Conservation (phyloP, 1,139 yeast species). For the Eremothecium cymbalariae region DNA sequence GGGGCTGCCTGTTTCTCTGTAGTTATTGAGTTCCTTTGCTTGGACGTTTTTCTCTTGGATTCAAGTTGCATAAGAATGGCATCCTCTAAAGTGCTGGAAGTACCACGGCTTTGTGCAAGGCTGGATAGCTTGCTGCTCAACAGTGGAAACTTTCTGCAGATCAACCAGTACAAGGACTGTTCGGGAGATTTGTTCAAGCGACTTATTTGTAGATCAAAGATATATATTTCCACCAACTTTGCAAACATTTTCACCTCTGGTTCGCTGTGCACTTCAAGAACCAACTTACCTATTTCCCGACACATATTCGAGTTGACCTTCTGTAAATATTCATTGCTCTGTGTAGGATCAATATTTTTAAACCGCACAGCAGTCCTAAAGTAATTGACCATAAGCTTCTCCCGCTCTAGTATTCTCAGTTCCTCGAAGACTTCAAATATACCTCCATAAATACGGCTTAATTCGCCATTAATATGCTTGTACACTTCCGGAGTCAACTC, state of each 20-base stretch:
- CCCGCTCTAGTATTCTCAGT: not conserved
- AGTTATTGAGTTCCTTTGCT: not conserved
- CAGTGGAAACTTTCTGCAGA: slow-evolving; percentile 14
- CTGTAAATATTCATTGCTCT: slow-evolving; percentile 1
- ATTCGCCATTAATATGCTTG: not conserved
- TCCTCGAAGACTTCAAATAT: not conserved
- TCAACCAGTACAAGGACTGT: slow-evolving; percentile 11
- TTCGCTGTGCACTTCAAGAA: slow-evolving; percentile 4
- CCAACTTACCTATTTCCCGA: slow-evolving; percentile 1
- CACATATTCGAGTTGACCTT: not conserved
- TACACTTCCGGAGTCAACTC: slow-evolving; percentile 1
- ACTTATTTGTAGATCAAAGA: slow-evolving; percentile 16
- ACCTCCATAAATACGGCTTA: slow-evolving; percentile 3
- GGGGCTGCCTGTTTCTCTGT: too few relatives aligned
- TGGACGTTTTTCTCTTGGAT: not conserved
- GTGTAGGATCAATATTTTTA: not conserved
- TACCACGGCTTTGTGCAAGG: not conserved
- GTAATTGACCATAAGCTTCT: slow-evolving; percentile 1
- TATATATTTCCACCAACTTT: slow-evolving; percentile 16
- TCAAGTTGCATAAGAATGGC: not conserved
- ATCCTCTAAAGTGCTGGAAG: not conserved
- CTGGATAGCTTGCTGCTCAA: slow-evolving; percentile 9
- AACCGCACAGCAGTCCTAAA: slow-evolving; percentile 1
- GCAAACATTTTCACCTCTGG: slow-evolving; percentile 13
- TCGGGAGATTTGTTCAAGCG: slow-evolving; percentile 11